These are phyloP conservation scores for Globisporangium spinosum DNA, from an alignment of 352 stramenopile genomes.

Conservation along the genomic window DNA sequence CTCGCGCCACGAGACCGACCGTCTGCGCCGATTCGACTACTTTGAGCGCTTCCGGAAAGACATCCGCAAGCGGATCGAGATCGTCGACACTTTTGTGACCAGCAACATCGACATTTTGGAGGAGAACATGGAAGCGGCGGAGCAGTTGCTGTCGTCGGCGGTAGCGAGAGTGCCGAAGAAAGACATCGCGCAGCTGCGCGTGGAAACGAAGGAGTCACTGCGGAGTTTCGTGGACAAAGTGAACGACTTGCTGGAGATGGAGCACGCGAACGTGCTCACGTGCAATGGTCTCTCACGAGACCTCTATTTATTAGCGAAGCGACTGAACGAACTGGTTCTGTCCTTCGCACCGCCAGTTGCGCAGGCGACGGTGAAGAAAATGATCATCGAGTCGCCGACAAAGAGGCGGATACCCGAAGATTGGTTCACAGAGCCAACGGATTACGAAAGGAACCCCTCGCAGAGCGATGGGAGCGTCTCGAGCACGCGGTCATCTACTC, in stretches of 20 bases:
- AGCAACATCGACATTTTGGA: conserved; percentile 70
- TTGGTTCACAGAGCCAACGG: conserved; percentile 59
- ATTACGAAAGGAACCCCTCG: conserved; percentile 26
- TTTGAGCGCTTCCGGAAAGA: conserved; percentile 43
- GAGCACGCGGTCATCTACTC: conserved; percentile 32
- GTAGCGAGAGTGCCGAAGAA: conserved; percentile 50
- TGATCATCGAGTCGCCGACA: conserved; percentile 54
- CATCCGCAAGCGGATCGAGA: conserved; percentile 38
- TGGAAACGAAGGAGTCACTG: conserved; percentile 34
- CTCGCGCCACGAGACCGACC: conserved; percentile 39
- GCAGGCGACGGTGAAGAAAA: conserved; percentile 78
- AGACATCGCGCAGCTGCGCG: conserved; percentile 52
- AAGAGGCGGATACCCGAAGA: conserved; percentile 73
- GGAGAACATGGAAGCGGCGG: conserved; percentile 55
- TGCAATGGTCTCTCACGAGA: conserved; percentile 67
- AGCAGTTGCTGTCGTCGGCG: conserved; percentile 58
- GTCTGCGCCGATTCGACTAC: conserved; percentile 42
- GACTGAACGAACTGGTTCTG: conserved; percentile 52
- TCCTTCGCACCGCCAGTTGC: conserved; percentile 53
- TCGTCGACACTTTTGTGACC: conserved; percentile 41
- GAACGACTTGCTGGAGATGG: conserved; percentile 24
- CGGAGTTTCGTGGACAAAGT: conserved; percentile 32
- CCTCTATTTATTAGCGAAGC: conserved; percentile 52
- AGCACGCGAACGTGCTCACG: conserved; percentile 49
- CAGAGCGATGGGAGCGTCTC: conserved; percentile 7